phyloP scores from a whole-genome alignment of 495 filamentous ascomycete species.

The Hamigera avellanea region DNA sequence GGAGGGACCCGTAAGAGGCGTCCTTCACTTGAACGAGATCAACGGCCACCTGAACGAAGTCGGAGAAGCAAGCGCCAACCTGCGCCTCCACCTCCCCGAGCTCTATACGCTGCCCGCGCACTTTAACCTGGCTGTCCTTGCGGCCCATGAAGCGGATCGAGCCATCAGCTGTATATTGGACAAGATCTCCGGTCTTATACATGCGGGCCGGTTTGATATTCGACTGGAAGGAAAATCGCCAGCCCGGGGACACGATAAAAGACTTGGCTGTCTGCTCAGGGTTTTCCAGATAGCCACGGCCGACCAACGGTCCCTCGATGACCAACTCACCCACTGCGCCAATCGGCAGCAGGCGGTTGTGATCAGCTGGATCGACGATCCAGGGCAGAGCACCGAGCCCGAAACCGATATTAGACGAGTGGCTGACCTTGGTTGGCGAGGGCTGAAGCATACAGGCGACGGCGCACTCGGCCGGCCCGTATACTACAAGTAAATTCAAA shows the following conservation, averaged over 20 bases:
- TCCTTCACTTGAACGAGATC: no score
- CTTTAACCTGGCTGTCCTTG: constrained; percentile 29
- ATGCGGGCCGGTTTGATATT: no score
- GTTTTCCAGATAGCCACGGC: constrained; percentile 27
- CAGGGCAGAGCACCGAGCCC: constrained; percentile 13
- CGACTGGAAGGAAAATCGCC: constrained; percentile 9
- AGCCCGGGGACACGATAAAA: constrained; percentile 26
- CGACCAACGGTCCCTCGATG: constrained; percentile 31
- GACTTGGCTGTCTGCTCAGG: constrained; percentile 18
- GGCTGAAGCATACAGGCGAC: constrained; percentile 2
- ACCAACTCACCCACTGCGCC: constrained; percentile 32
- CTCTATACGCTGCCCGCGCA: constrained; percentile 33
- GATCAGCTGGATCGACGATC: constrained; percentile 24
- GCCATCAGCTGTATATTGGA: constrained; percentile 12
- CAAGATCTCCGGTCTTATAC: constrained; percentile 26
- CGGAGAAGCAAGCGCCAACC: no score
- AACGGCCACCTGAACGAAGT: no score
- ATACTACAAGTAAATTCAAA: constrained; percentile 16
- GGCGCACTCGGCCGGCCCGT: constrained; percentile 42
- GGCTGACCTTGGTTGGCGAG: constrained; percentile 1
- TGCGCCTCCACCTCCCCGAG: constrained; percentile 31
- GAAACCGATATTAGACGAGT: constrained; percentile 3
- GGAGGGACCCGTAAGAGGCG: no score
- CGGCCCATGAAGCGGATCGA: constrained; percentile 15
- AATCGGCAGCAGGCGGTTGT: constrained; percentile 23